Percentiles rank a stretch among this genome's conserved stretches.
phyloP scores from a whole-genome alignment of 1,139 yeast genomes.

The Zygosaccharomyces sapae region DNA sequence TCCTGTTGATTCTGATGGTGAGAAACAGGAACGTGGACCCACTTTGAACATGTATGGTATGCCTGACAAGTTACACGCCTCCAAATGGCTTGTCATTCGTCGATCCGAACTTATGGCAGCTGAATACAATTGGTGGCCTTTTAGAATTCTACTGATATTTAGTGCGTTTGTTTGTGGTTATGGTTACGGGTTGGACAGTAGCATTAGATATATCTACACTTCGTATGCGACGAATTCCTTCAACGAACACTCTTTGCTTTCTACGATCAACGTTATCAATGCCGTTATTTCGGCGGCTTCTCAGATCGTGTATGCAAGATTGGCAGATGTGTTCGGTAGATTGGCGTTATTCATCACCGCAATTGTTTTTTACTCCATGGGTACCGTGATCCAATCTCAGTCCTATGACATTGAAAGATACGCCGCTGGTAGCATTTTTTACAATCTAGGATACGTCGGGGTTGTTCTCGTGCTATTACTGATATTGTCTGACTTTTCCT shows the following conservation, averaged over 20 bases:
- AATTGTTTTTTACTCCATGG: conserved; percentile 58
- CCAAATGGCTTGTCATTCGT: conserved; percentile 34
- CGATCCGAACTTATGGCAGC: conserved; percentile 24
- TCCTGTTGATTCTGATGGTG: conserved; percentile 1
- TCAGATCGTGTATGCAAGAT: conserved; percentile 64
- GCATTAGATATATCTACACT: conserved; percentile 48
- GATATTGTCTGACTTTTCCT: conserved; percentile 61
- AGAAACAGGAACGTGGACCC: neutral
- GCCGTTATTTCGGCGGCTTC: conserved; percentile 69
- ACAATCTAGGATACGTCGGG: conserved; percentile 69
- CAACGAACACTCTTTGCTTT: conserved; percentile 52
- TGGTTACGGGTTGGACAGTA: conserved; percentile 63
- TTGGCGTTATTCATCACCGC: conserved; percentile 52
- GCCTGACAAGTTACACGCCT: conserved; percentile 45
- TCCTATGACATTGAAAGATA: conserved; percentile 60
- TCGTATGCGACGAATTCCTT: conserved; percentile 56
- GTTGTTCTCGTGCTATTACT: conserved; percentile 52
- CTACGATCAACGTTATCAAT: conserved; percentile 62
- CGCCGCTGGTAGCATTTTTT: conserved; percentile 71
- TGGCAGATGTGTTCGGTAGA: conserved; percentile 70
- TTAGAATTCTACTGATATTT: conserved; percentile 33
- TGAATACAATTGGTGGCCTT: conserved; percentile 26
- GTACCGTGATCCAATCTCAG: conserved; percentile 67
- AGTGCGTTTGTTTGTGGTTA: conserved; percentile 58
- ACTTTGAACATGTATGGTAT: conserved; percentile 12